Evolutionary conservation across 306 rosid species (phyloP).

Genomic region (Begonia fuchsioides): DNA sequence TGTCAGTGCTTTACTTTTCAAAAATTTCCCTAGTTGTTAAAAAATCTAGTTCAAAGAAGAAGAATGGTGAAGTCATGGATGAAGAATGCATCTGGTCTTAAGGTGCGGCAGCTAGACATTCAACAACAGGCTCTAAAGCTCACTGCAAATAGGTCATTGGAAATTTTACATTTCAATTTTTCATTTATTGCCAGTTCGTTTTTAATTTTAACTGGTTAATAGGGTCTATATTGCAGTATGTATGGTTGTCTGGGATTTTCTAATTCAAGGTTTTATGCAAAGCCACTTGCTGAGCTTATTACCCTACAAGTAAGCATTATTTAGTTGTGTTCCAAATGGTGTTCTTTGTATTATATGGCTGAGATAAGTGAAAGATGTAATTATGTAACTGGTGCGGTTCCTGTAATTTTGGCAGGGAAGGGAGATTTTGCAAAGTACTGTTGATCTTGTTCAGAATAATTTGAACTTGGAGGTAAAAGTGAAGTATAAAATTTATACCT

Average conservation of each 20-base stretch:
- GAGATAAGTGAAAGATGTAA: not conserved
- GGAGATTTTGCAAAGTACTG: slow-evolving; percentile 89
- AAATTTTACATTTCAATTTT: no score
- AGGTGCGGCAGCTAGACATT: slow-evolving; percentile 77
- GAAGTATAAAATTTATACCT: slow-evolving; percentile 1
- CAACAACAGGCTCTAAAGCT: slow-evolving; percentile 97
- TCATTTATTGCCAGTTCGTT: no score
- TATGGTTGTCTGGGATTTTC: slow-evolving; percentile 96
- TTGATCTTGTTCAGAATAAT: slow-evolving; percentile 87
- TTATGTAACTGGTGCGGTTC: slow-evolving; percentile 6
- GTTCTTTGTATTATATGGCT: not conserved
- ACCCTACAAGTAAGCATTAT: slow-evolving; percentile 59
- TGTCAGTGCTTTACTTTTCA: slow-evolving; percentile 3
- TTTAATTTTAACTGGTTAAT: no score
- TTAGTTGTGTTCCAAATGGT: slow-evolving; percentile 1
- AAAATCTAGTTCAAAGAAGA: slow-evolving; percentile 68
- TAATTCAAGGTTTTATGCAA: slow-evolving; percentile 92
- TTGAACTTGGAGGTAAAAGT: slow-evolving; percentile 76
- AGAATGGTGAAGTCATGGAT: slow-evolving; percentile 70
- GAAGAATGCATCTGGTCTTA: slow-evolving; percentile 76
- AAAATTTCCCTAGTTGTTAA: slow-evolving; percentile 44
- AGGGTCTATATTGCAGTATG: slow-evolving; percentile 55
- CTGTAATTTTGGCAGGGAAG: slow-evolving; percentile 59
- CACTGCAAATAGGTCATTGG: slow-evolving; percentile 77
- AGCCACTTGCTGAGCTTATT: slow-evolving; percentile 89